Evolutionary conservation across 2,329 filamentous ascomycete species (phyloP), one percentile per base, ranked within the genome.

Genomic region (Xylariales sp.): DNA sequence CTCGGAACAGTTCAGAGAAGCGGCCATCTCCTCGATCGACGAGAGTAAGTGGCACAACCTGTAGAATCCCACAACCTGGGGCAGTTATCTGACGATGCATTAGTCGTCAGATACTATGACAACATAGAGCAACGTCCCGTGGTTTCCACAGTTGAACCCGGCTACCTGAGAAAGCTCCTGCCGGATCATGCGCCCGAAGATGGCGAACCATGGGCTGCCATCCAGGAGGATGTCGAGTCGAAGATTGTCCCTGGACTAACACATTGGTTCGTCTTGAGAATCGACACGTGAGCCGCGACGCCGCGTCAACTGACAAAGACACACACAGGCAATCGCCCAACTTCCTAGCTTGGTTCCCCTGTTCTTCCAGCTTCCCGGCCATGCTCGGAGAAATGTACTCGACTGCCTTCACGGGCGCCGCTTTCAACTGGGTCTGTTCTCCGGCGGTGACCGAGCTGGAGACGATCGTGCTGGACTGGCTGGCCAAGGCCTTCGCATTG

Each of bases 391-490:
- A 97, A 66, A 82, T 97, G 70, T 97, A 95, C 71, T 88, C 82
- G 31, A 83, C 87, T 4, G 85, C 88, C 5, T 90, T 96, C 65
- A 93, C 82, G 10, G 87, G 87, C 12, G 88, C 91, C 1, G 88
- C 88, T 28, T 97, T 97, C 73, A 97, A 97, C 66, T 97, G 91
- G 91, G 82, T 96, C 49, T 96, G 91, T 66, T 89, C 84, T 5
- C 91, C 91, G 1, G 89, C 86, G 5, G 84, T 93, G 14, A 97
- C 91, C 0, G 91, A 97, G 67, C 76, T 97, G 35, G 91, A 97
- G 71, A 95, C 90, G 0, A 76, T 96, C 18, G 84, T 95, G 31
- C 75, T 96, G 61, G 91, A 97, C 64, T 97, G 91, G 90, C 69
- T 96, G 3, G 88, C 84, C 12, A 79, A 84, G 60, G 74, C 88